Evolutionary conservation across 129 eudicot genomes (phyloP), one percentile per base, ranked within the genome.

Genomic region (Heracleum sosnowskyi): DNA sequence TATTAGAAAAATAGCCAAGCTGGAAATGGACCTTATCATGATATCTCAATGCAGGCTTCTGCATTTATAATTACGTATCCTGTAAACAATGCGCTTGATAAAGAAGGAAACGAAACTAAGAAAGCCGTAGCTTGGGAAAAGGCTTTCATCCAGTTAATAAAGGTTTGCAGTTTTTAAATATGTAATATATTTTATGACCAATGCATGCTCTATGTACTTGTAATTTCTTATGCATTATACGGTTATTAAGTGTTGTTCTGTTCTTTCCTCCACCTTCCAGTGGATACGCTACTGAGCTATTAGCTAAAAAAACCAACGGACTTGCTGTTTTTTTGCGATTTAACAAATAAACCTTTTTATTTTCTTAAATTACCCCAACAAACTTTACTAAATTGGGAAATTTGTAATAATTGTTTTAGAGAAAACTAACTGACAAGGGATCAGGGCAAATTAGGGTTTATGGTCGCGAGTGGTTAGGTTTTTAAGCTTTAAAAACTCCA

Each of bases 21-120:
- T 76, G 45, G 75, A 71, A 62, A 70, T 69, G 69, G 60, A 82
- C 63, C 76, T 35, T 40, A 29, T 78, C 76, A 80, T 79, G 49
- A 35, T 78, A 83, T 75, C 74, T 47, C 74, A 79, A 82, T 80
- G 81, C 92, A 96, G 99, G 97, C 99, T 73, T 92, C 99, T 76
- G 97, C 99, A 41, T 92, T 96, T 80, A 77, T 92, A 79, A 84
- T 96, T 77, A 96, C 97, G 34, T 96, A 96, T 86, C 99, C 99
- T 7, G 97, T 96, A 63, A 87, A 92, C 90, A 96, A 96, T 75
- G 97, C 81, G 24, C 62, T 90, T 49, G 96, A 92, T 81, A 89
- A 85, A 78, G 91, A 96, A 78, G 82, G 99, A 78, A 89, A 96
- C 18, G 90, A 84, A 78, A 82, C 95, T 39, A 89, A 84, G 83